A percentile compares a stretch with the other conserved stretches of the same genome.
phyloP scores from a whole-genome alignment of 2,329 filamentous ascomycete species.

The Mariannaea sp. region DNA sequence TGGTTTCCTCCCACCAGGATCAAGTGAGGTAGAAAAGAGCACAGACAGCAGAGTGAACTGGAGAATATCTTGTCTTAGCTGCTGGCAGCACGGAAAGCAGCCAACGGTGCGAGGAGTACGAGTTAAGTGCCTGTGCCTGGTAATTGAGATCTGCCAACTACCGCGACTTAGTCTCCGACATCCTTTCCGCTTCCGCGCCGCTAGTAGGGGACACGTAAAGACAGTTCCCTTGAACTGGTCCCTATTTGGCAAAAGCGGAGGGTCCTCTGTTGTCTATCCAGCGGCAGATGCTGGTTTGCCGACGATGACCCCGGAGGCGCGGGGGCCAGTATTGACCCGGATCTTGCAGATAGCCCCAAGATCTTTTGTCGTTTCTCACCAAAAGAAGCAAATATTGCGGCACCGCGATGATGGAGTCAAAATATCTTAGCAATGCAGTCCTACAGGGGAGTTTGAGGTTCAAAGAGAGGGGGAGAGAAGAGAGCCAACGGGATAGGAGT shows the following conservation, averaged over 20 bases:
- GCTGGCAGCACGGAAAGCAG: neutral
- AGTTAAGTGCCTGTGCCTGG: slow-evolving; percentile 16
- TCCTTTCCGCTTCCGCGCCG: slow-evolving; percentile 14
- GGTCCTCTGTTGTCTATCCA: neutral
- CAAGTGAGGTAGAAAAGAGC: neutral
- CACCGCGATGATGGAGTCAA: neutral
- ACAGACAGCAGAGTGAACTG: neutral
- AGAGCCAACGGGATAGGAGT: too few species aligned
- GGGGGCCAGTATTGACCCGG: neutral
- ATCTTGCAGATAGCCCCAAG: neutral
- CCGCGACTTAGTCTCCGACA: slow-evolving; percentile 14
- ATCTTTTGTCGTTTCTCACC: neutral
- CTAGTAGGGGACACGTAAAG: slow-evolving; percentile 1
- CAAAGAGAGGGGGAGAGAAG: neutral
- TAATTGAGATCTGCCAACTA: slow-evolving; percentile 33
- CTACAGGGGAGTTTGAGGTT: neutral
- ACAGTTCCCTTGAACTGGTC: neutral
- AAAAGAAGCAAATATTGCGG: neutral
- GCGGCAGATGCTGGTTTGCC: neutral
- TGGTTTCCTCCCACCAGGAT: too few species aligned
- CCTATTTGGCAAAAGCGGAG: neutral
- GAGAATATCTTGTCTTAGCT: neutral
- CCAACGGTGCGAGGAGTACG: slow-evolving; percentile 23
- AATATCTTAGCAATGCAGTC: neutral
- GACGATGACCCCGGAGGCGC: neutral